Base-by-base conservation (phyloP, 768 basidiomycete species). In the Auricularia sp. region DNA sequence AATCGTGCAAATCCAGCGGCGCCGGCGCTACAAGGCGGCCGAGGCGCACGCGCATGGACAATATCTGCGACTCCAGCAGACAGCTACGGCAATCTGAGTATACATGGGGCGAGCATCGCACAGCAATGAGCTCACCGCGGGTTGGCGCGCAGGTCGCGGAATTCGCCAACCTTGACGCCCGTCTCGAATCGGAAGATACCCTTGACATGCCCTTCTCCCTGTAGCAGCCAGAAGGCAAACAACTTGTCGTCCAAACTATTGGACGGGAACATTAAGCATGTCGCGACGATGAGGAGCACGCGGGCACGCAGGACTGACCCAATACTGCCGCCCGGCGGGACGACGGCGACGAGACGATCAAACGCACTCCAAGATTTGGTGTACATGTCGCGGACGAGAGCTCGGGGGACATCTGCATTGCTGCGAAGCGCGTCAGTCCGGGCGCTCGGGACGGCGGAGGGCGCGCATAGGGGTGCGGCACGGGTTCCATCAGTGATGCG, bases 341-440 rank as follows among this genome's bases (percentile, higher is more conserved):
- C 90, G 66, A 94, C 91, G 3, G 89, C 88, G 18, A 94, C 88
- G 5, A 94, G 82, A 10, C 92, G 85, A 72, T 93, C 91, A 70
- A 94, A 93, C 1, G 91, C 91, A 71, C 89, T 91, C 92, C 92
- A 94, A 68, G 89, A 91, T 75, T 94, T 94, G 33, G 90, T 92
- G 72, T 94, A 94, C 88, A 92, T 89, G 69, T 93, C 91, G 65
- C 91, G 84, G 58, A 92, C 92, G 21, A 92, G 80, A 1, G 90
- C 88, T 62, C 91, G 84, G 11, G 92, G 89, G 33, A 91, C 87
- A 71, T 92, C 91, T 16, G 89, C 90, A 72, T 93, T 93, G 73
- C 90, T 88, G 69, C 44, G 63, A 58, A 61, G 59, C 45, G 56
- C 56, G 56, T 59, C 56, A 59, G 56, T 18, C 29, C 29, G 24